Evolutionary conservation across 2,329 filamentous ascomycete genomes (phyloP), one percentile per base, ranked within the genome.

Genomic region (Colletotrichum spaethianum): DNA sequence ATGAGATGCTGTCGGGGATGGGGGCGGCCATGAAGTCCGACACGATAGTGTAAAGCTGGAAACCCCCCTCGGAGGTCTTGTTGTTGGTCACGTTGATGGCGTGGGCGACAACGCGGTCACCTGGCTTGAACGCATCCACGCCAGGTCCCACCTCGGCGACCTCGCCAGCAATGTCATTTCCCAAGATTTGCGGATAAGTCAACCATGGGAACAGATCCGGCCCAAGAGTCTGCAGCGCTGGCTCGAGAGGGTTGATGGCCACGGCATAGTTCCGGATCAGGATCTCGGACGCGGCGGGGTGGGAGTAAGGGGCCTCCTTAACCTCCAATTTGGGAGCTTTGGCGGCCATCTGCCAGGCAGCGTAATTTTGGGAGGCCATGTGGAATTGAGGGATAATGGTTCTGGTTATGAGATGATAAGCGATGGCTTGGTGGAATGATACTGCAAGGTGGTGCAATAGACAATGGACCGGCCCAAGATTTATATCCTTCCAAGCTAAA

Each of bases 191-290:
- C 5, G 71, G 70, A 53, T 63, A 72, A 9, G 64, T 67, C 52
- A 76, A 67, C 57, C 64, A 74, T 48, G 14, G 71, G 70, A 68
- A 74, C 66, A 66, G 77, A 46, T 23, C 55, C 48, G 38, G 75
- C 67, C 68, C 81, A 63, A 26, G 79, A 44, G 78, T 76, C 63
- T 79, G 78, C 50, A 75, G 74, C 7, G 73, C 62, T 40, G 72
- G 74, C 66, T 79, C 78, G 46, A 79, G 16, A 78, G 70, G 36
- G 79, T 78, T 79, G 31, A 79, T 68, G 33, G 76, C 77, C 36
- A 79, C 65, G 38, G 75, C 74, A 23, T 44, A 56, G 67, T 73
- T 75, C 20, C 67, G 68, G 28, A 78, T 71, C n/a, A 77, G 48
- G 57, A 77, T 44, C 48, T 77, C 67, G n/a, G 65, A 57, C 7